Evolutionary conservation across 495 filamentous ascomycete species (phyloP), one percentile per base, ranked within the genome.

Genomic region (Lophium mytilinum): DNA sequence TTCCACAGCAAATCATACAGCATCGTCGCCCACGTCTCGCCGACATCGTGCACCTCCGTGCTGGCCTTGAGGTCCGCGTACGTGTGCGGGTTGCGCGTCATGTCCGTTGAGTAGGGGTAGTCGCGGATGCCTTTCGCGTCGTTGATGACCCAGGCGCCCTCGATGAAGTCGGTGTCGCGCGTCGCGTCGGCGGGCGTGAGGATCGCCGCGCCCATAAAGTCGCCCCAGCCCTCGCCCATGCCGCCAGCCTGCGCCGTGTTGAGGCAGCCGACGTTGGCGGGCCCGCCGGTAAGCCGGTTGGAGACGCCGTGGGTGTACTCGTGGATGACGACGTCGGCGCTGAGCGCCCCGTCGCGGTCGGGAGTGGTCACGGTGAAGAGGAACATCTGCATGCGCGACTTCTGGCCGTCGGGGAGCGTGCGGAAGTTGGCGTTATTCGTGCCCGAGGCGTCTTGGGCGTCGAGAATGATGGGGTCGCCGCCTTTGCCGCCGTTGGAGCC

Each of bases 161-260:
- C 65, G 37, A 65, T 57, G 63, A 77, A 80, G 62, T 74, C 61
- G 0, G 68, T 79, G 10, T 61, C 41, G 33, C 75, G 75, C 0
- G 72, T 79, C 55, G 79, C 77, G 19, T 15, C 34, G 14, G 72
- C 30, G 71, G 78, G 75, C 54, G 79, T 65, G 45, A 76, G 72
- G 61, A 79, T 75, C 17, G 76, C 75, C 0, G 73, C 76, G 7
- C 73, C 75, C 64, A 73, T 74, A 69, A 77, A 79, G 61, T 81
- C 78, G 24, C 74, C 68, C 78, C 78, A 80, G 41, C 78, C 78
- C 55, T 80, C 78, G 37, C 78, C 77, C 78, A 80, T 78, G 48
- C 78, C 76, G 24, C 76, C 74, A 1, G 72, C 66, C 59, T 81
- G 77, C 11, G 67, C 57, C 2, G 64, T 62, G 40, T 61, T 66